Conservation (phyloP, 305 asterid species). For the Solanum aculeatissimum region DNA sequence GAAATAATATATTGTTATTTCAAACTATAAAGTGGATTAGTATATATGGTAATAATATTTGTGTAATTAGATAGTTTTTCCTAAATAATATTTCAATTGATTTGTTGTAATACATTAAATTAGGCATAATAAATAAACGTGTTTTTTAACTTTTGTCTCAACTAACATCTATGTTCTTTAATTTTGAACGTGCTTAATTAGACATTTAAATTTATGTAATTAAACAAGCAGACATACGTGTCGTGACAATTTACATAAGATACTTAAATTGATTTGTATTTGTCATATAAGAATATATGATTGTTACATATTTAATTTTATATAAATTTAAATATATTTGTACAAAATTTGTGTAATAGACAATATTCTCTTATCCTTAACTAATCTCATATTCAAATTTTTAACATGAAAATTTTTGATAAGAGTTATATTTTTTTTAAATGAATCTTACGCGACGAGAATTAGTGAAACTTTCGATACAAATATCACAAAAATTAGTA, state of each 20-base stretch:
- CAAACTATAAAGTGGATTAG: too few species aligned
- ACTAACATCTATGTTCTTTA: too few species aligned
- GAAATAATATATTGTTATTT: too few species aligned
- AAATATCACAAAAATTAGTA: not conserved
- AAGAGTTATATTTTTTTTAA: not conserved
- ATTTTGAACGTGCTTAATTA: too few species aligned
- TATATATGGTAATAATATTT: too few species aligned
- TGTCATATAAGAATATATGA: not conserved
- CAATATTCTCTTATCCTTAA: too few species aligned
- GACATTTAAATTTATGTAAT: not conserved
- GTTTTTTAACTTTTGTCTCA: too few species aligned
- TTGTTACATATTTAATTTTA: not conserved
- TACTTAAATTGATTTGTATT: not conserved
- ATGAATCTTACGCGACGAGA: not conserved
- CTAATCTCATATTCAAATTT: too few species aligned
- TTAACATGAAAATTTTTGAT: not conserved
- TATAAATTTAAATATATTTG: accelerated
- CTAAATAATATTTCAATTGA: not conserved
- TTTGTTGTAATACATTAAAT: not conserved
- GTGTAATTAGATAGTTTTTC: too few species aligned
- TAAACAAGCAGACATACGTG: accelerated
- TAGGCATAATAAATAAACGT: too few species aligned
- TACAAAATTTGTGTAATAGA: not conserved
- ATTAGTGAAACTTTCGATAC: not conserved
- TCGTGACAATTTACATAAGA: not conserved